phyloP scores from a whole-genome alignment of 305 asterid species.

The Fraxinus sp. region DNA sequence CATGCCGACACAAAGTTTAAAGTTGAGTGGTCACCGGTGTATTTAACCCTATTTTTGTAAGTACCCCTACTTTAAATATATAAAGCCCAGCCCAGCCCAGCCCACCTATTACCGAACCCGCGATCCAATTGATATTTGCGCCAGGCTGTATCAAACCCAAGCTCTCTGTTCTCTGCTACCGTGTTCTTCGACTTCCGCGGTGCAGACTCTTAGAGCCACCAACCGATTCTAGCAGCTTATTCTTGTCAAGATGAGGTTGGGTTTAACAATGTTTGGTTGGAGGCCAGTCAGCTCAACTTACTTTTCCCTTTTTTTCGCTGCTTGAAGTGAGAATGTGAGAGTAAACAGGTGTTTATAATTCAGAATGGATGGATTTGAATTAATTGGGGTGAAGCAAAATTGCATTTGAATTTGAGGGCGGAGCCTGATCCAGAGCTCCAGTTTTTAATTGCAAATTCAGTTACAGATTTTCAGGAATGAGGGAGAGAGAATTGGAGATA shows the following conservation, averaged over 20 bases:
- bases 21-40: too few relatives aligned
- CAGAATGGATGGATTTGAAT: constrained; percentile 73
- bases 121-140: neutral
- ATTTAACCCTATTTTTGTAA: too few relatives aligned
- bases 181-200: neutral
- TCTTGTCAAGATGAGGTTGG: neutral
- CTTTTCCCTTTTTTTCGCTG: neutral
- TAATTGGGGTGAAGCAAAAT: constrained; percentile 39
- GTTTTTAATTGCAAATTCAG: constrained; percentile 86
- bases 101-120: neutral
- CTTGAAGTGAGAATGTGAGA: constrained; percentile 17
- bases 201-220: neutral
- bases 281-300: neutral
- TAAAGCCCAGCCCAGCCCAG: neutral
- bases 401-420: constrained; percentile 67
- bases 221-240: neutral
- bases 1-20: too few relatives aligned
- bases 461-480: constrained; percentile 43
- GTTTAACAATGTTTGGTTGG: neutral
- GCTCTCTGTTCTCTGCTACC: neutral
- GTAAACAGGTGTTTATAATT: constrained; percentile 38
- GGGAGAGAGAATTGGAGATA: constrained; percentile 61
- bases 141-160: neutral
- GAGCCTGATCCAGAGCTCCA: constrained; percentile 88
- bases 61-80: too few relatives aligned